Base-by-base conservation (phyloP, 1,284 basidiomycete genomes). In the Trametes hirsuta region DNA sequence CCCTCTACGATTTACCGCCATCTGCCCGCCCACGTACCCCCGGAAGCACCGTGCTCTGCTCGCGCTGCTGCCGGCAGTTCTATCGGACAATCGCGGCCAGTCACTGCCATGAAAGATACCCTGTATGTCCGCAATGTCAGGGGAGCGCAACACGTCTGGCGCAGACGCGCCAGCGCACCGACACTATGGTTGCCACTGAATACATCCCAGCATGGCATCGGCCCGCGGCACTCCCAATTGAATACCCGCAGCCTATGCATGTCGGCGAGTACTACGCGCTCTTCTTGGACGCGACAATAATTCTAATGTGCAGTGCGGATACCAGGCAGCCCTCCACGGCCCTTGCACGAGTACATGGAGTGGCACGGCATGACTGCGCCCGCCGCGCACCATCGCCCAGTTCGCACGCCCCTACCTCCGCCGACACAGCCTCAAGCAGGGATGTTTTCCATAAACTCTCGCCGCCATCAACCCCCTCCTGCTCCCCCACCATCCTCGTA, bases 1-100 rank as follows among this genome's bases (percentile, higher is more conserved):
- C 55, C 39, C 42, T 61, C 12, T 62, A 65, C 41, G 58, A 62
- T 11, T 24, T 58, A 2, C 63, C 63, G 10, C 45, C 41, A 2
- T 51, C 37, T 24, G 18, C 49, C 3, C 24, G 35, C 4, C 47
- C 40, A 14, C 55, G 25, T 1, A 24, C 34, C n/a, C 47, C 42
- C 6, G 22, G 24, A 24, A 11, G 22, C 36, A 15, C 47, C 22
- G 36, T 35, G 35, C 37, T 42, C 41, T 65, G 64, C 34, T 21
- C 50, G 12, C 52, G 55, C 24, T 65, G 64, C 39, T 41, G 55
- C 10, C 58, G 49, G 9, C 34, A 41, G 37, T 62, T 50, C 49
- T 56, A 50, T n/a, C 37, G 40, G n/a, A 40, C 21, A 15, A 4
- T 18, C 18, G 3, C 39, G 12, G 9, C 50, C 12, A 18, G 14